Evolutionary conservation across 345 rosid species (phyloP).

Genomic region (Eucalyptus regnans): DNA sequence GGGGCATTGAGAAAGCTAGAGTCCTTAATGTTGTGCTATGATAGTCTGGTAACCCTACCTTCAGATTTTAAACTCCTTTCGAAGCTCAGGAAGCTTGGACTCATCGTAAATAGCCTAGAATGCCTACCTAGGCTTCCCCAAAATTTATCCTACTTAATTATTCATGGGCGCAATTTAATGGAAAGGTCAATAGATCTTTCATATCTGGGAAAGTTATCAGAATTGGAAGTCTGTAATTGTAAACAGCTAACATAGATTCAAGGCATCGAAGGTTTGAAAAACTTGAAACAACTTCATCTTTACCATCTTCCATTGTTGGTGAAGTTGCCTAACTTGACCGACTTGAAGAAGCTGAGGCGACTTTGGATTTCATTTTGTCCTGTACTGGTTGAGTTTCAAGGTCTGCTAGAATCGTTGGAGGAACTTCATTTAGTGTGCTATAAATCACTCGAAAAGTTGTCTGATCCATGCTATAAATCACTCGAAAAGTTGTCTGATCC

Average conservation of each 20-base stretch:
- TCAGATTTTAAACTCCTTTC: neutral
- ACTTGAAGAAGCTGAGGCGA: neutral
- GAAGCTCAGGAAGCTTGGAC: neutral
- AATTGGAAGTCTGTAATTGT: neutral
- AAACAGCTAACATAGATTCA: no score
- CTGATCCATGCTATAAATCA: no score
- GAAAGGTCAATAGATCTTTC: neutral
- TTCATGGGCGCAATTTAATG: accelerated
- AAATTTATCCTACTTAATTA: neutral
- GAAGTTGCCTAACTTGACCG: no score
- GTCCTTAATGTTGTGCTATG: accelerated
- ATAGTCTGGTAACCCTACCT: neutral
- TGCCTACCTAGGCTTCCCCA: neutral
- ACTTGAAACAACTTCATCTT: accelerated
- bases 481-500: no score
- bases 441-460: no score
- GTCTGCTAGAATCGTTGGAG: accelerated
- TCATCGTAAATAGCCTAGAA: accelerated
- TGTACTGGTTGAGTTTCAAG: accelerated
- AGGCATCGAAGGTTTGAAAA: no score
- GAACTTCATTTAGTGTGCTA: accelerated
- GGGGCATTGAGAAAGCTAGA: neutral
- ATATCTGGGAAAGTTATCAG: neutral
- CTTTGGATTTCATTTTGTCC: neutral
- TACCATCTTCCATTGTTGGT: accelerated